Base-by-base conservation (phyloP, 257 asterid species). In the Thymus mandschuricus region DNA sequence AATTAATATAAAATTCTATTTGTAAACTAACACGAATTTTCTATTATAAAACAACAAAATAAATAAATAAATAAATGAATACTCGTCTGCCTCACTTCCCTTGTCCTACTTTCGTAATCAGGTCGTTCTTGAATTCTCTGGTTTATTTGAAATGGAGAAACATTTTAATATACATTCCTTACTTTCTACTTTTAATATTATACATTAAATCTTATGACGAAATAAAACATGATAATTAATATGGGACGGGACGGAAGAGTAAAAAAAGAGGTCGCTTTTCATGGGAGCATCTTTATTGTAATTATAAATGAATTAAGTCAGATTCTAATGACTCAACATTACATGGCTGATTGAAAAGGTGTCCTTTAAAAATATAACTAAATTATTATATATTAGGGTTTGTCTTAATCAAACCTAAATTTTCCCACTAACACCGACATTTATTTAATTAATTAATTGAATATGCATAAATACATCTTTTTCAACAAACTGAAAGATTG, bases 281-380 rank as follows among this genome's bases (percentile, higher is more conserved):
- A 28, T 49, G 38, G 6, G 10, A 66, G 40, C 62, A 5, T 41
- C n/a, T 61, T 44, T 51, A 29, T 56, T 41, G 43, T 61, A 38
- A 44, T 77, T 71, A 33, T 69, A 64, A 50, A 76, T 50, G 60
- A 72, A 69, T 66, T 45, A 67, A 81, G 83, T 82, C 79, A 6
- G 75, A 66, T 68, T 81, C 72, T 57, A 35, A 71, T 89, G 93
- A 84, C 85, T 87, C 93, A 76, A 82, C 85, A 71, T 78, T 80
- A 73, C 84, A 79, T 79, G 88, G 82, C 76, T 27, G 51, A 69
- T 58, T 31, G 68, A 58, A 80, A 72, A 76, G 66, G 8, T 57
- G 64, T 58, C 55, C 15, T 46, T 10, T 29, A 30, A 52, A 51
- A 31, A 69, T 11, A 30, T 57, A 69, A 74, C 58, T 27, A 55